Percentiles rank a stretch among this genome's conserved stretches.
Conservation (phyloP, 1,284 basidiomycete genomes). For the Trichosporon faecale region DNA sequence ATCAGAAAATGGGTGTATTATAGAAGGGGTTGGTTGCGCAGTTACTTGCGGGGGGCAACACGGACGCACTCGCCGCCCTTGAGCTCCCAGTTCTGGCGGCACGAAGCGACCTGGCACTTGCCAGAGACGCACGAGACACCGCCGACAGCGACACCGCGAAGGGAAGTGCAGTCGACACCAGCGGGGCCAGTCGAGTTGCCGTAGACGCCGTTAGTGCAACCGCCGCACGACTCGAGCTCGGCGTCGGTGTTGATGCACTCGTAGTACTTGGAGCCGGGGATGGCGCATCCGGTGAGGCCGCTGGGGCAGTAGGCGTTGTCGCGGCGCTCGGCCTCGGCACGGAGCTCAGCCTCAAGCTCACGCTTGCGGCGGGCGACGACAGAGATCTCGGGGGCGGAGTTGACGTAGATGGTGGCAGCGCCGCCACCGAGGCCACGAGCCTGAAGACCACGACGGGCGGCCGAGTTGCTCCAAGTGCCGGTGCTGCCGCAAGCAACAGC, state of each 20-base stretch:
- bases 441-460: not conserved
- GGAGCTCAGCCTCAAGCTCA: slow-evolving; percentile 1
- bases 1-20: not conserved
- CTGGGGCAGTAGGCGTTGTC: slow-evolving; percentile 3
- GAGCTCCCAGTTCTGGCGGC: slow-evolving; percentile 2
- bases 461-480: not conserved
- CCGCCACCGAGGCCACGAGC: not conserved
- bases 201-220: slow-evolving; percentile 7
- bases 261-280: slow-evolving; percentile 3
- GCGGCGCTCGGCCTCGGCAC: not conserved
- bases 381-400: not conserved
- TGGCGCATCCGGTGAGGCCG: not conserved
- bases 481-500: not conserved
- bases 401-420: not conserved
- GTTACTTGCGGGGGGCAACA: not conserved
- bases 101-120: slow-evolving; percentile 7
- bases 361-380: not conserved
- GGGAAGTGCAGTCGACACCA: slow-evolving; percentile 14
- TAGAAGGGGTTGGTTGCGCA: no score
- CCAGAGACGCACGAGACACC: slow-evolving; percentile 7
- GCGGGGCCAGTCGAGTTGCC: not conserved
- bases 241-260: slow-evolving; percentile 18
- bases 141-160: slow-evolving; percentile 1
- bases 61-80: slow-evolving; percentile 4
- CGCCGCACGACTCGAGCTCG: slow-evolving; percentile 19